phyloP scores from a whole-genome alignment of 345 rosid species.

The Gossypium australe region DNA sequence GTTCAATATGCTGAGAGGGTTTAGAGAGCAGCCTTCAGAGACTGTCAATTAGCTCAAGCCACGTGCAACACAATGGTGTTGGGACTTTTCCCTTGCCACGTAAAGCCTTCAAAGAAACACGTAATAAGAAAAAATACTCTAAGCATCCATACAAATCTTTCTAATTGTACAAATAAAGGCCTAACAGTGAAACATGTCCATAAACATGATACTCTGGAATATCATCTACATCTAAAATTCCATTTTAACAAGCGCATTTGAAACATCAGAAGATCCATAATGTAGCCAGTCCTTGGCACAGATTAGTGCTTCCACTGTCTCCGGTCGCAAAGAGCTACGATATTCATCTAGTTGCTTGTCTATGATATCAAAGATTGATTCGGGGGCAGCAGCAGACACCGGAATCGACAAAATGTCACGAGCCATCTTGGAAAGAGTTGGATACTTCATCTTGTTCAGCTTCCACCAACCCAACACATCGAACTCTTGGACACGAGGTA shows the following conservation, averaged over 20 bases:
- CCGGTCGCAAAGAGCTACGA: conserved; percentile 68
- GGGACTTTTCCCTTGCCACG: too few species aligned
- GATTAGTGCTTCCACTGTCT: conserved; percentile 80
- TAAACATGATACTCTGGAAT: background rate
- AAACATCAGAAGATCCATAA: conserved; percentile 26
- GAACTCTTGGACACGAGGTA: conserved; percentile 72
- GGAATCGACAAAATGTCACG: conserved; percentile 67
- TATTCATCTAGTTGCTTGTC: conserved; percentile 63
- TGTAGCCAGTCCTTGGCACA: conserved; percentile 91
- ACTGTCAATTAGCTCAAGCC: too few species aligned
- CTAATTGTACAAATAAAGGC: conserved; percentile 14
- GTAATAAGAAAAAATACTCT: background rate
- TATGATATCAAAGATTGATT: conserved; percentile 49
- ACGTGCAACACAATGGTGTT: too few species aligned
- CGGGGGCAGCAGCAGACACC: conserved; percentile 51
- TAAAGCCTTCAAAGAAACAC: background rate
- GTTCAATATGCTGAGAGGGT: too few species aligned
- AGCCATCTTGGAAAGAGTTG: conserved; percentile 84
- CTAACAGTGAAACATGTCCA: conserved; percentile 12
- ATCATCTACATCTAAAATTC: conserved; percentile 36
- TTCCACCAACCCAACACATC: conserved; percentile 93
- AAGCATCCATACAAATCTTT: conserved; percentile 10
- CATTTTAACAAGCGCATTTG: conserved; percentile 49
- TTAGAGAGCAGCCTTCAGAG: too few species aligned
- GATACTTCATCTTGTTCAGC: conserved; percentile 73